phyloP scores from a whole-genome alignment of 2,329 filamentous ascomycete genomes.

The Arthrobotrys sphaeroides region DNA sequence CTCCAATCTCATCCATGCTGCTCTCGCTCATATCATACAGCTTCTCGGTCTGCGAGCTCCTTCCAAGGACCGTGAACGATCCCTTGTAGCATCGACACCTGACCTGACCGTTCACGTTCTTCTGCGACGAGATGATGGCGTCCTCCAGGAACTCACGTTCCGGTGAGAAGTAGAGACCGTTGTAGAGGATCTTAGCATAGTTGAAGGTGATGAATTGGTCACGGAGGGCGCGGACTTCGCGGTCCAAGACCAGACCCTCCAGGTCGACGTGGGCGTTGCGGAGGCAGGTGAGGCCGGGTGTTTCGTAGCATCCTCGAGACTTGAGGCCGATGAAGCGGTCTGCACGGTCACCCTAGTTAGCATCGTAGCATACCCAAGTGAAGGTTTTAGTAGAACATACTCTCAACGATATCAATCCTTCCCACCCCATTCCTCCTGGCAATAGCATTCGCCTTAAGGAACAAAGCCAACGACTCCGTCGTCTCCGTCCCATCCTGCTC shows the following conservation, averaged over 20 bases:
- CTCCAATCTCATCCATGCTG: conserved; percentile 75
- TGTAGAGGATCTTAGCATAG: conserved; percentile 70
- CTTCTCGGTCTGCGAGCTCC: conserved; percentile 73
- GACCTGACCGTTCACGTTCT: conserved; percentile 71
- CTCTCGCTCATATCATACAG: conserved; percentile 74
- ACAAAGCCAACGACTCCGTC: conserved; percentile 76
- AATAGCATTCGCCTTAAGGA: conserved; percentile 76
- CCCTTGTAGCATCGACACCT: conserved; percentile 75
- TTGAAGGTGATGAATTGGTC: conserved; percentile 76
- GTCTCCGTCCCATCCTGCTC: conserved; percentile 69
- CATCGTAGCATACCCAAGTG: conserved; percentile 38
- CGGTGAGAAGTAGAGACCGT: conserved; percentile 73
- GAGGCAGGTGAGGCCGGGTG: conserved; percentile 69
- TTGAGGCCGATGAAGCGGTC: conserved; percentile 83
- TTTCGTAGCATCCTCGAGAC: conserved; percentile 82
- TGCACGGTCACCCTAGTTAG: conserved; percentile 56
- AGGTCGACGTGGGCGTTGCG: conserved; percentile 70
- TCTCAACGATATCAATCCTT: conserved; percentile 82
- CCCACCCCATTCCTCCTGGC: conserved; percentile 78
- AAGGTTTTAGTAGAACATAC: conserved; percentile 59
- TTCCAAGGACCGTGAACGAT: conserved; percentile 69
- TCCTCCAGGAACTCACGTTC: conserved; percentile 77
- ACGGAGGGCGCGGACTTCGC: conserved; percentile 73
- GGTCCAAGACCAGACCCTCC: conserved; percentile 74
- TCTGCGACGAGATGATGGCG: conserved; percentile 70